Evolutionary conservation across 2,329 filamentous ascomycete genomes (phyloP).

Genomic region (Colletotrichum navitas): DNA sequence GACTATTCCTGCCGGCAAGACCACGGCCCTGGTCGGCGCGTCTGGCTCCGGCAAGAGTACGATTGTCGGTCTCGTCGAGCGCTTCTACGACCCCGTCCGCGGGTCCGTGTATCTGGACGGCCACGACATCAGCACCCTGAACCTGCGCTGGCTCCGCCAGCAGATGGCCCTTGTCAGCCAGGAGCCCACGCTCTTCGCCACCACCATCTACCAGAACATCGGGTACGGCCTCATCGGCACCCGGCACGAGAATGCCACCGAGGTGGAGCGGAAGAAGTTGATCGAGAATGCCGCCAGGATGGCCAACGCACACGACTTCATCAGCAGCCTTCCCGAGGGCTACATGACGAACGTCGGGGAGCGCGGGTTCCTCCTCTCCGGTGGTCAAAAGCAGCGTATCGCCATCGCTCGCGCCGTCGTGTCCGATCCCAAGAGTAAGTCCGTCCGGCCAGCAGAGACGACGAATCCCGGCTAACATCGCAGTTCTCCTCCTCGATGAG

Average conservation of each 20-base stretch:
- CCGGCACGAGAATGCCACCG: conserved; percentile 74
- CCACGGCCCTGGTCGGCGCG: conserved; percentile 91
- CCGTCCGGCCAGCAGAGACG: not conserved
- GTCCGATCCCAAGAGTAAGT: conserved; percentile 82
- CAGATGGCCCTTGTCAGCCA: conserved; percentile 94
- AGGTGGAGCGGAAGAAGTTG: conserved; percentile 77
- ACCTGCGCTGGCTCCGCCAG: conserved; percentile 90
- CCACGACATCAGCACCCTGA: conserved; percentile 82
- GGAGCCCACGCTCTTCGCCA: conserved; percentile 91
- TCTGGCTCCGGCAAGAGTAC: conserved; percentile 97
- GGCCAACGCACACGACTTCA: conserved; percentile 95
- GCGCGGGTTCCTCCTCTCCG: conserved; percentile 90
- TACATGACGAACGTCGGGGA: conserved; percentile 98
- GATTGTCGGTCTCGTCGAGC: conserved; percentile 90
- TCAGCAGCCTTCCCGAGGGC: conserved; percentile 82
- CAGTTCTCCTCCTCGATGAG: conserved; percentile 89
- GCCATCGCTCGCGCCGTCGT: conserved; percentile 93
- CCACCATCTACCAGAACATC: conserved; percentile 91
- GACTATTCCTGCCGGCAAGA: conserved; percentile 87
- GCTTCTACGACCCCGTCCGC: conserved; percentile 91
- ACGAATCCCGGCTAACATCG: conserved; percentile 41
- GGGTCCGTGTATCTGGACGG: conserved; percentile 86
- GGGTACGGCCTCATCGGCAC: conserved; percentile 91
- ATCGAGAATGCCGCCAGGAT: conserved; percentile 87
- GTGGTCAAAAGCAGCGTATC: conserved; percentile 97